phyloP scores from a whole-genome alignment of 1,284 basidiomycete genomes.

The Naganishia cerealis region DNA sequence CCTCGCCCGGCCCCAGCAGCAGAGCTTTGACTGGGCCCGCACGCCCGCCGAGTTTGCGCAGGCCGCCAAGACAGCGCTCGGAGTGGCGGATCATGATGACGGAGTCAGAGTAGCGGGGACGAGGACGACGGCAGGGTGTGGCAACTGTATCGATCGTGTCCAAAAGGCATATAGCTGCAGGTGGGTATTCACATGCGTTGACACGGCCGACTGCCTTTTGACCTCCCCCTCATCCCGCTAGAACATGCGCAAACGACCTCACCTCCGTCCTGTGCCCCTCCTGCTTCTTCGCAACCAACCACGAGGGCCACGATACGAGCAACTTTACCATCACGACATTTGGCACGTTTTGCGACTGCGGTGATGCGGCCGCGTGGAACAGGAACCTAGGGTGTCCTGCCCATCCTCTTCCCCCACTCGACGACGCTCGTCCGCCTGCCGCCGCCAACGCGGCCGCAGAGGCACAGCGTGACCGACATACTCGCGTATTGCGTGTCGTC shows the following conservation, averaged over 20 bases:
- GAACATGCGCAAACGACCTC: constrained; percentile 84
- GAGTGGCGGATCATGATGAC: constrained; percentile 1
- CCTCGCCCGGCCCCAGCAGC: neutral
- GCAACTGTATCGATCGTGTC: constrained; percentile 18
- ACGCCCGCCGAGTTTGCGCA: constrained; percentile 10
- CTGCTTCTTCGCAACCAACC: constrained; percentile 82
- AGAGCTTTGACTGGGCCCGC: neutral
- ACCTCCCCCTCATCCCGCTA: constrained; percentile 47
- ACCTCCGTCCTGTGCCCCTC: constrained; percentile 82
- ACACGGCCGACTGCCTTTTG: neutral
- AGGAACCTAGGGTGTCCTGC: constrained; percentile 66
- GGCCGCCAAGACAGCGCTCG: constrained; percentile 3
- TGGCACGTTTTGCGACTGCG: constrained; percentile 89
- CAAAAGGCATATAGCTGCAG: constrained; percentile 32
- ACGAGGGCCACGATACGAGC: constrained; percentile 80
- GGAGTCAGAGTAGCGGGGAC: neutral
- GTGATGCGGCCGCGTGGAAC: constrained; percentile 82
- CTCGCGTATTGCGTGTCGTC: constrained; percentile 6
- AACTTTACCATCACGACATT: constrained; percentile 88
- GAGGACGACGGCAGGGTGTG: constrained; percentile 13
- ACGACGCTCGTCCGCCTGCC: constrained; percentile 36
- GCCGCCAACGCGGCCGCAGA: neutral
- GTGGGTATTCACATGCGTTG: constrained; percentile 4
- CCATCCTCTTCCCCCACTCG: constrained; percentile 58
- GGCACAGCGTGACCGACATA: neutral